Evolutionary conservation across 768 basidiomycete genomes (phyloP), one percentile per base, ranked within the genome.

Genomic region (Amanita exitialis): DNA sequence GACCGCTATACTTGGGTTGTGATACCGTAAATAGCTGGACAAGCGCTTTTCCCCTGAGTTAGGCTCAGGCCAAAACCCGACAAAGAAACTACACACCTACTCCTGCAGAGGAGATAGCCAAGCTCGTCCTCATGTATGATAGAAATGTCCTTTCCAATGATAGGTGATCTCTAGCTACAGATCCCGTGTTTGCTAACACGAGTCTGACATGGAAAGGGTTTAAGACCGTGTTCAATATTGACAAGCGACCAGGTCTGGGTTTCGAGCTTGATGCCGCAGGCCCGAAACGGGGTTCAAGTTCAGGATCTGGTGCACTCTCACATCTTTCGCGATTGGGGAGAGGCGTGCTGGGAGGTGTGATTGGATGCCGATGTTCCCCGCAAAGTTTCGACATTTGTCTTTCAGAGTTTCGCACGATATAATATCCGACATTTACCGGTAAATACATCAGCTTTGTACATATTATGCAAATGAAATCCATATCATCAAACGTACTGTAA

Each of bases 101-200:
- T 20, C 79, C 78, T 6, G 74, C 66, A 10, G 75, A 69, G 2
- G 76, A 68, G 13, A 78, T 62, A 1, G 73, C 72, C 28, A 80
- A 64, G 58, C 78, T 79, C 3, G 78, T 80, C 18, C 79, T 69
- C 30, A 78, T 66, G 51, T 80, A 80, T 7, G 78, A 77, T 12
- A 80, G 64, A 54, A 73, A 80, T 6, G 79, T 80, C 45, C 78
- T 63, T 54, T 80, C 78, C n/a, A 70, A 73, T 0, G 79, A 78
- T 0, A 80, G 64, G 58, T 80, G 79, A 56, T 80, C 78, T 30
- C 78, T 64, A 2, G 78, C 78, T 5, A 78, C 76, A 44, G 71
- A 78, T 13, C 79, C 79, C 18, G 63, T 66, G 57, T 80, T 80
- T 54, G 73, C 66, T 7, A 80, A 66, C 7, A 47, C 27, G 7